These are phyloP conservation scores for Forsythia suspensa DNA, from an alignment of 257 asterid species.

Conservation along the genomic window DNA sequence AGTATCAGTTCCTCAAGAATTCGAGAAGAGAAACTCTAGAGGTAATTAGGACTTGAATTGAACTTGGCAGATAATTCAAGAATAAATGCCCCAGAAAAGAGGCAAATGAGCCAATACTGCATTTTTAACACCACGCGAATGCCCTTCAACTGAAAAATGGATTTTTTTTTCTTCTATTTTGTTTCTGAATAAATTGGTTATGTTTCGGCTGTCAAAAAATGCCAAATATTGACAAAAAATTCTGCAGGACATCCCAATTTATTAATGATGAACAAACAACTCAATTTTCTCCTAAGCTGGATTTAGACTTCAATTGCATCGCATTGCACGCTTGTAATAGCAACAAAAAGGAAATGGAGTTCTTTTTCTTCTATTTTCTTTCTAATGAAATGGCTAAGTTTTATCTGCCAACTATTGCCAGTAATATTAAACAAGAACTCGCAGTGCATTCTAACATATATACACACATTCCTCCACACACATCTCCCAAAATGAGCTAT, in stretches of 20 bases:
- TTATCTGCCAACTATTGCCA: not conserved
- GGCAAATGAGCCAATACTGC: not conserved
- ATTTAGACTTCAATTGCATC: not conserved
- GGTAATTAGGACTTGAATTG: not conserved
- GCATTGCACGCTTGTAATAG: not conserved
- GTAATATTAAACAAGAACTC: no score
- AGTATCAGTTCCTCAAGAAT: not conserved
- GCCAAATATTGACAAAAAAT: not conserved
- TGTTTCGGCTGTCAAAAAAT: not conserved
- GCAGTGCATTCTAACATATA: no score
- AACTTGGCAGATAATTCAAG: slow-evolving; percentile 1
- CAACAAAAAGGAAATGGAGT: not conserved
- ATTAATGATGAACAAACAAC: not conserved
- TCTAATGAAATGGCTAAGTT: no score
- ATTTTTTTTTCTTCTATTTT: no score
- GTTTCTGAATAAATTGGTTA: no score
- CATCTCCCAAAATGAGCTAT: not conserved
- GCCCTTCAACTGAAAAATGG: not conserved
- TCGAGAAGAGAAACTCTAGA: not conserved
- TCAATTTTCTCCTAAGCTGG: not conserved
- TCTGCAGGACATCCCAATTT: not conserved
- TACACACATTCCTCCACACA: not conserved
- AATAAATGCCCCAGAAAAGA: slow-evolving; percentile 2
- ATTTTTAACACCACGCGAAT: slow-evolving; percentile 7
- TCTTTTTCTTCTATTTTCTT: not conserved